Evolutionary conservation across 2,329 filamentous ascomycete genomes (phyloP).

Genomic region (Alternaria atra): DNA sequence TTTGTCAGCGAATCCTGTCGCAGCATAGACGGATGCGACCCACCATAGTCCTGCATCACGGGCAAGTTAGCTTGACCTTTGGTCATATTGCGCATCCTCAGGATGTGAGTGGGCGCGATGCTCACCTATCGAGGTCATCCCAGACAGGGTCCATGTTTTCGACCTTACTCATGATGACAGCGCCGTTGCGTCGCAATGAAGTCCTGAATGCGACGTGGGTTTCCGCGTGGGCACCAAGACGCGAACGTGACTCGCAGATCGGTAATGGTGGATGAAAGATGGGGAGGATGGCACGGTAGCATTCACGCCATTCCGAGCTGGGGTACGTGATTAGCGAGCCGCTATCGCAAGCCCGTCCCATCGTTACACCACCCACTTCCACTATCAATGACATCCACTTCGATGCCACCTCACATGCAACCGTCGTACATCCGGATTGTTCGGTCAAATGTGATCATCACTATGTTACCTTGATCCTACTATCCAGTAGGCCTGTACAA

Average conservation of each 20-base stretch:
- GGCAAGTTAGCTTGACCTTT: conserved; percentile 45
- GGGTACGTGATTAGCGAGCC: conserved; percentile 30
- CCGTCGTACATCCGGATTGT: conserved; percentile 22
- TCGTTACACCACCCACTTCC: conserved; percentile 32
- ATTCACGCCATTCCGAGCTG: conserved; percentile 39
- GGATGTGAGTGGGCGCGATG: conserved; percentile 34
- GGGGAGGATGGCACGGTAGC: conserved; percentile 47
- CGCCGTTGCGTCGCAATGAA: conserved; percentile 45
- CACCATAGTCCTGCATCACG: conserved; percentile 56
- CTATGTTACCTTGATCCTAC: conserved; percentile 39
- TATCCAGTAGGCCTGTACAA: conserved; percentile 22
- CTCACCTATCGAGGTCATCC: conserved; percentile 80
- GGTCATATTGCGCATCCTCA: conserved; percentile 37
- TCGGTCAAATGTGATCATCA: conserved; percentile 23
- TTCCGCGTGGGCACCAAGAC: conserved; percentile 37
- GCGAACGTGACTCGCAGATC: conserved; percentile 47
- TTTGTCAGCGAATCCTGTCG: conserved; percentile 38
- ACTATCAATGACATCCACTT: conserved; percentile 34
- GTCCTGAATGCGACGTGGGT: conserved; percentile 31
- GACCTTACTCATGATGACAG: conserved; percentile 62
- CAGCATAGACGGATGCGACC: conserved; percentile 30
- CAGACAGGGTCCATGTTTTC: conserved; percentile 63
- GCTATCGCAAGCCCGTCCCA: conserved; percentile 26
- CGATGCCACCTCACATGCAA: conserved; percentile 45
- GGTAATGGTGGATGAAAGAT: conserved; percentile 42